A percentile compares a stretch with the other conserved stretches of the same genome.
Evolutionary conservation across 1,284 basidiomycete genomes (phyloP).

Genomic region (Trichosporon ovoides): DNA sequence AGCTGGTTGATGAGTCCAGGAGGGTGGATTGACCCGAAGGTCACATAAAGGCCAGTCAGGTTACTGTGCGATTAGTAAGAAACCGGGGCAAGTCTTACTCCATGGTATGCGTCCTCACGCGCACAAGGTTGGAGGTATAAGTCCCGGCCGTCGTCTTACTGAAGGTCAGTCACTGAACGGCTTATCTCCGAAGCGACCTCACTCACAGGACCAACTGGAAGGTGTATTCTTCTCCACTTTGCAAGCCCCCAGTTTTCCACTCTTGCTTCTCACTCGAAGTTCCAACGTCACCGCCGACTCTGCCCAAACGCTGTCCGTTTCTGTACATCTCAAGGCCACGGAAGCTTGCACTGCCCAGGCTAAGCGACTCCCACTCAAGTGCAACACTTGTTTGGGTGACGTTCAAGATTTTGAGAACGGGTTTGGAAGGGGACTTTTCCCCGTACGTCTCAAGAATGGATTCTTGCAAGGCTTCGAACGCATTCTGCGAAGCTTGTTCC

Average conservation of each 20-base stretch:
- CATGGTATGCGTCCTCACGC: constrained; percentile 84
- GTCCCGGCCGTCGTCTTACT: constrained; percentile 76
- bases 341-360: constrained; percentile 76
- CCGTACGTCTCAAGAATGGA: constrained; percentile 74
- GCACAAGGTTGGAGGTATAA: constrained; percentile 72
- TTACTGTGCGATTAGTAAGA: constrained; percentile 52
- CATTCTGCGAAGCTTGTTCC: constrained; percentile 69
- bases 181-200: not conserved
- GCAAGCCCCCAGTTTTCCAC: constrained; percentile 77
- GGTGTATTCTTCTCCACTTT: constrained; percentile 78
- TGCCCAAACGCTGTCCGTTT: constrained; percentile 76
- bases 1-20: constrained; percentile 67
- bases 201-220: constrained; percentile 81
- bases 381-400: constrained; percentile 92
- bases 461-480: constrained; percentile 76
- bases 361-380: constrained; percentile 81
- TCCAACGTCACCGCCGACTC: constrained; percentile 37
- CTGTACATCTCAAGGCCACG: constrained; percentile 84
- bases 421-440: constrained; percentile 61
- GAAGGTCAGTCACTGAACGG: not conserved
- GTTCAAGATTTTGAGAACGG: constrained; percentile 68
- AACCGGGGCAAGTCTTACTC: constrained; percentile 32
- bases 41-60: constrained; percentile 85
- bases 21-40: constrained; percentile 82
- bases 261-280: constrained; percentile 38